These are phyloP conservation scores for Aquilaria malaccensis DNA, from an alignment of 345 rosid species.

Conservation along the genomic window DNA sequence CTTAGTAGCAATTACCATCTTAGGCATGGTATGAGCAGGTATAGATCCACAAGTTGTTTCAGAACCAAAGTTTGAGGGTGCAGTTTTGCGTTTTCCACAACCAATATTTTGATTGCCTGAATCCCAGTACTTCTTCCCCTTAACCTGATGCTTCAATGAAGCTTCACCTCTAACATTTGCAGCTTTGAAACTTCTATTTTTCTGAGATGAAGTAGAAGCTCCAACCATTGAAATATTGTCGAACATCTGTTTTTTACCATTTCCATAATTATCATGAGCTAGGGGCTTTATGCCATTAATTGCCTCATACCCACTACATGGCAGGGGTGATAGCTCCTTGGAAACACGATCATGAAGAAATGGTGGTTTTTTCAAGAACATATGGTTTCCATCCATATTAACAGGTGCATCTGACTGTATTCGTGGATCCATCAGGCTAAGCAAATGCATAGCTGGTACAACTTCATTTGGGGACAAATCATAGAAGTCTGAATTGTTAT, in stretches of 20 bases:
- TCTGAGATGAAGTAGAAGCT: slow-evolving; percentile 47
- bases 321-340: slow-evolving; percentile 33
- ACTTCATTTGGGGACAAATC: slow-evolving; percentile 65
- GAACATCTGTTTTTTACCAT: slow-evolving; percentile 29
- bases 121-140: slow-evolving; percentile 32
- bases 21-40: slow-evolving; percentile 37
- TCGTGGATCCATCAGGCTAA: slow-evolving; percentile 87
- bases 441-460: slow-evolving; percentile 87
- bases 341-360: slow-evolving; percentile 36
- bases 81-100: slow-evolving; percentile 23
- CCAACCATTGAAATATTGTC: slow-evolving; percentile 35
- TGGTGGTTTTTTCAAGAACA: slow-evolving; percentile 40
- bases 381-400: slow-evolving; percentile 34
- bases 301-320: slow-evolving; percentile 33
- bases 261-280: slow-evolving; percentile 29
- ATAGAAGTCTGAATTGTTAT: slow-evolving; percentile 34
- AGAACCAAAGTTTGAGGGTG: slow-evolving; percentile 23
- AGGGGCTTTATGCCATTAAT: slow-evolving; percentile 24
- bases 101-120: slow-evolving; percentile 26
- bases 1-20: slow-evolving; percentile 31
- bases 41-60: slow-evolving; percentile 31
- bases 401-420: slow-evolving; percentile 37
- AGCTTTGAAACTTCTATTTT: slow-evolving; percentile 31
- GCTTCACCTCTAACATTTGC: slow-evolving; percentile 27
- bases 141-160: slow-evolving; percentile 37